These are phyloP conservation scores for Teunomyces tritomae DNA, from an alignment of 805 yeast genomes.

Conservation along the genomic window DNA sequence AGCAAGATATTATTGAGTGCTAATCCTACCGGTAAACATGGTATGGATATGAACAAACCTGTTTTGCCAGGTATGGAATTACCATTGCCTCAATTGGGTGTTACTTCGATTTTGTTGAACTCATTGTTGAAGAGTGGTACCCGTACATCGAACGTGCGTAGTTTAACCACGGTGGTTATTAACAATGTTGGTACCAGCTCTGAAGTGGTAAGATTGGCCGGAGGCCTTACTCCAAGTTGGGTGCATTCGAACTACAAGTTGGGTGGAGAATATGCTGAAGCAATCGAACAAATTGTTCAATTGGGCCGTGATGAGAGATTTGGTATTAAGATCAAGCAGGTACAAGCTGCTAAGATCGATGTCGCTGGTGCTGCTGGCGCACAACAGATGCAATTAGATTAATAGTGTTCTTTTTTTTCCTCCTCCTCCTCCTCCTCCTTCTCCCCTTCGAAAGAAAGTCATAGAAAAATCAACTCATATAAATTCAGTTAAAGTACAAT, in stretches of 20 bases:
- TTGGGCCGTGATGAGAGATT: constrained; percentile 66
- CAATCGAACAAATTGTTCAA: constrained; percentile 54
- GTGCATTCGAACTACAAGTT: constrained; percentile 76
- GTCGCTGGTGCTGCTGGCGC: constrained; percentile 6
- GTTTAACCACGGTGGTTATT: constrained; percentile 70
- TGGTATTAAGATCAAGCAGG: constrained; percentile 64
- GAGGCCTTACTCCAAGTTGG: constrained; percentile 83
- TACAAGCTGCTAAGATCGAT: constrained; percentile 49
- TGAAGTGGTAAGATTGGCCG: constrained; percentile 76
- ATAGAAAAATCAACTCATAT: too few relatives aligned
- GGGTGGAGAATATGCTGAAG: constrained; percentile 42
- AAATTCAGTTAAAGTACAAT: background rate
- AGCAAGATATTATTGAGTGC: constrained; percentile 58
- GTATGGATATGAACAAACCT: constrained; percentile 65
- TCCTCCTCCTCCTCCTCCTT: too few relatives aligned
- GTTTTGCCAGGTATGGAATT: constrained; percentile 70
- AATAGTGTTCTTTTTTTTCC: background rate
- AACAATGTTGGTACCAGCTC: constrained; percentile 32
- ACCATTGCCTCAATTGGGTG: constrained; percentile 71
- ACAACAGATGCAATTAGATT: constrained; percentile 19
- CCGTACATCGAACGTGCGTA: constrained; percentile 57
- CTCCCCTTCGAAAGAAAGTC: background rate
- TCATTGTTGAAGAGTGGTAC: constrained; percentile 50
- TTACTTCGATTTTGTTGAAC: constrained; percentile 66
- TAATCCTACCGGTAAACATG: constrained; percentile 65